phyloP scores from a whole-genome alignment of 1,139 yeast genomes.

The Saccharomyces uvarum region DNA sequence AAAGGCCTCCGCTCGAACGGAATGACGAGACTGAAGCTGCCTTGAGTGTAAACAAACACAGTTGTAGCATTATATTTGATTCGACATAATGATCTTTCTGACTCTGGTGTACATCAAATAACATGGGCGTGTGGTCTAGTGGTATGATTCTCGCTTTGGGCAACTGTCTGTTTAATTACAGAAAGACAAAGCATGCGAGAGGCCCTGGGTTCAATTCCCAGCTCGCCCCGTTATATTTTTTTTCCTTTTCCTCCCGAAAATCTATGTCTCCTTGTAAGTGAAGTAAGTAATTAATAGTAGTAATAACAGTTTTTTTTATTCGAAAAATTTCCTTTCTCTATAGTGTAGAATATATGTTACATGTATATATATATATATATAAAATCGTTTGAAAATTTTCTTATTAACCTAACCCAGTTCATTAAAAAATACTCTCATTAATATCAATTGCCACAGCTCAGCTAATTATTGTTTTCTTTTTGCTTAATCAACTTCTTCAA shows the following conservation, averaged over 20 bases:
- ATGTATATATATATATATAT: background rate
- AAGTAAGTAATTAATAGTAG: too few species aligned
- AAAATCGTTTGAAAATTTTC: background rate
- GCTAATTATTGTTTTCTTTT: slow-evolving; percentile 1
- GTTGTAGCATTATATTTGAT: background rate
- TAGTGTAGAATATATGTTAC: background rate
- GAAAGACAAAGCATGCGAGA: slow-evolving; percentile 7
- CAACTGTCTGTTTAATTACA: background rate
- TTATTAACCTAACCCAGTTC: background rate
- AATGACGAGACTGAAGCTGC: background rate
- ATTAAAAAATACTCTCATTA: background rate
- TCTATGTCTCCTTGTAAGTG: background rate
- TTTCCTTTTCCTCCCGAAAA: background rate
- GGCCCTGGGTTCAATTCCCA: slow-evolving; percentile 28
- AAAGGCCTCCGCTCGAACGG: background rate
- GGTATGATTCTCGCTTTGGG: slow-evolving; percentile 10
- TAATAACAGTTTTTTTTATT: background rate
- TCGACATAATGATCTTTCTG: background rate
- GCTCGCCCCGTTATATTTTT: slow-evolving; percentile 23
- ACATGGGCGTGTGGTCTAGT: slow-evolving; percentile 9
- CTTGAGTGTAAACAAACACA: background rate
- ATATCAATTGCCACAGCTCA: slow-evolving; percentile 5
- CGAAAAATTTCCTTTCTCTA: background rate
- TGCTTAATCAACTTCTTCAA: slow-evolving; percentile 59
- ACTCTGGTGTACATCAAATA: background rate